A percentile compares a stretch with the other conserved stretches of the same genome.
Conservation (phyloP, 1,139 yeast species). For the Hemisphaericaspora lyxosophila region DNA sequence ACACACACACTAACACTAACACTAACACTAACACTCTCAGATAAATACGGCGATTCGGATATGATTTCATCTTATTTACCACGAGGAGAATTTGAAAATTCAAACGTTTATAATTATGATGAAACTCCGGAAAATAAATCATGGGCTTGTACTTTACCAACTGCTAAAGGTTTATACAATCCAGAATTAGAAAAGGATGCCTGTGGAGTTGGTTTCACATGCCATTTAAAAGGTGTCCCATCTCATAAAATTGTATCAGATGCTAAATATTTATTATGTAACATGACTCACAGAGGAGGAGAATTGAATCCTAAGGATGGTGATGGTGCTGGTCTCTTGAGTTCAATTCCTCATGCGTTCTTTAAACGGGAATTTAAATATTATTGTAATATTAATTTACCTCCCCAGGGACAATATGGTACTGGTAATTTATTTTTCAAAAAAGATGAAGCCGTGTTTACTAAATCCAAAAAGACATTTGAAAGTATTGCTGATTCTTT, state of each 20-base stretch:
- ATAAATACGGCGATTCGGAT: too few relatives aligned
- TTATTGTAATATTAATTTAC: conserved; percentile 59
- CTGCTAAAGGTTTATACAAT: conserved; percentile 85
- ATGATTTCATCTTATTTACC: conserved; percentile 37
- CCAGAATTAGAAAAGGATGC: conserved; percentile 96
- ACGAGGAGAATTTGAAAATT: conserved; percentile 36
- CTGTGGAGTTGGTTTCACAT: conserved; percentile 98
- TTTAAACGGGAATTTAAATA: conserved; percentile 79
- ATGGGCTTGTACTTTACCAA: conserved; percentile 91
- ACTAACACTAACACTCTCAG: neutral
- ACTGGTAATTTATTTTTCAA: conserved; percentile 92
- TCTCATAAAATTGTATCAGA: conserved; percentile 94
- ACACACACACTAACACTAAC: neutral
- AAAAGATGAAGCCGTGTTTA: conserved; percentile 67
- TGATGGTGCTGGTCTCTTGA: conserved; percentile 97
- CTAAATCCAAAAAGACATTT: conserved; percentile 70
- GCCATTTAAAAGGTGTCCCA: conserved; percentile 84
- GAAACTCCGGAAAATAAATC: conserved; percentile 78
- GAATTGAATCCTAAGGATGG: conserved; percentile 96
- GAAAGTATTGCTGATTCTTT: conserved; percentile 75
- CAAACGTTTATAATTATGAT: conserved; percentile 61
- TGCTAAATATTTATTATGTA: conserved; percentile 83
- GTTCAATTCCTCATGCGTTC: conserved; percentile 88
- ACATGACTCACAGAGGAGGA: conserved; percentile 99
- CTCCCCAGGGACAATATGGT: conserved; percentile 85